Conservation (phyloP, 2,329 filamentous ascomycete genomes). For the Cladosporium sp. region DNA sequence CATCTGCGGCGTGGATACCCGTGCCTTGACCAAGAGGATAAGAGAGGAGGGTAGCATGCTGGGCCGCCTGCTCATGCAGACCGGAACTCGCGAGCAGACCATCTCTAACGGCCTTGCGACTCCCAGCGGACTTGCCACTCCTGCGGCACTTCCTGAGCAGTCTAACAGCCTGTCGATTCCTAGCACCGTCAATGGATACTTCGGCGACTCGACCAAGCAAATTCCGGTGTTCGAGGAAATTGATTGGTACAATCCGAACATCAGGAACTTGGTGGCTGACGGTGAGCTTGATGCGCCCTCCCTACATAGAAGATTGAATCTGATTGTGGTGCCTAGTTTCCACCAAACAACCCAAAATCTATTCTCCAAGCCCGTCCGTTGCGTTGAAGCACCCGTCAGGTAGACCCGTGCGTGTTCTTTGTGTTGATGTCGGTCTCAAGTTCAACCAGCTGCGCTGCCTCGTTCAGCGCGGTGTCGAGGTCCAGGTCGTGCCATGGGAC, state of each 20-base stretch:
- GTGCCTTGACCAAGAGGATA: conserved; percentile 90
- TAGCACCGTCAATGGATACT: conserved; percentile 32
- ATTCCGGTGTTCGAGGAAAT: conserved; percentile 63
- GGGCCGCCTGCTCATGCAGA: conserved; percentile 78
- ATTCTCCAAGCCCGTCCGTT: conserved; percentile 66
- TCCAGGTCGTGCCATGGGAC: conserved; percentile 93
- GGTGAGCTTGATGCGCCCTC: conserved; percentile 56
- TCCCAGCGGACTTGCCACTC: conserved; percentile 24
- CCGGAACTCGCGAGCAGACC: conserved; percentile 35
- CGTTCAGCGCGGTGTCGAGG: conserved; percentile 84
- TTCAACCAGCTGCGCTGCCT: conserved; percentile 97
- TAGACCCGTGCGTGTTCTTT: conserved; percentile 79
- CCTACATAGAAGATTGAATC: neutral
- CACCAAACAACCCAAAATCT: conserved; percentile 78
- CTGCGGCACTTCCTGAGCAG: conserved; percentile 27
- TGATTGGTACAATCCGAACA: conserved; percentile 89
- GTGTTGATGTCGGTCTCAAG: conserved; percentile 95
- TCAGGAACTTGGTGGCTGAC: conserved; percentile 87
- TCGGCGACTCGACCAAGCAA: conserved; percentile 27
- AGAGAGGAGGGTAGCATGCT: conserved; percentile 94
- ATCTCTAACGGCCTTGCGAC: conserved; percentile 31
- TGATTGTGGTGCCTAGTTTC: conserved; percentile 62
- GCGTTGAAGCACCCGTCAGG: conserved; percentile 84
- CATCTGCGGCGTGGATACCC: conserved; percentile 91
- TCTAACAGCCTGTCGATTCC: conserved; percentile 30